These are phyloP conservation scores for Acanthamoeba culbertsoni DNA, from an alignment of 208 protist species.

Conservation along the genomic window DNA sequence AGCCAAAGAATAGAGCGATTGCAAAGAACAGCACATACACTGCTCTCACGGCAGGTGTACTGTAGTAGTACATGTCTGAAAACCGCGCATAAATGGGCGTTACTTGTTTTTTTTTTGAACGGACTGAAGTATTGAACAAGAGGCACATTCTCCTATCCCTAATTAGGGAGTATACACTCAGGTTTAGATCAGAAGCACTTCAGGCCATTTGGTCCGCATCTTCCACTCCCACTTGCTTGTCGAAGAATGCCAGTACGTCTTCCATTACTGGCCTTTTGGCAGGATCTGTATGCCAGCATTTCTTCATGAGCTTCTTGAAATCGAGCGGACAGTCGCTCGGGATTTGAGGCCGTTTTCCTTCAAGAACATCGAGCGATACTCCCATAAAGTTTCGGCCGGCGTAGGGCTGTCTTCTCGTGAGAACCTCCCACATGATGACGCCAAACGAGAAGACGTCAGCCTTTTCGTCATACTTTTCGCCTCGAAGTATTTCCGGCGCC, in stretches of 20 bases:
- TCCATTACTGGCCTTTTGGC: background rate
- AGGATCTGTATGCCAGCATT: background rate
- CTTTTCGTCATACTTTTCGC: constrained; percentile 45
- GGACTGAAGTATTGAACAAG: too few relatives aligned
- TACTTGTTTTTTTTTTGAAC: too few relatives aligned
- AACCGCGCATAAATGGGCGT: too few relatives aligned
- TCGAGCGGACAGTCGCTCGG: background rate
- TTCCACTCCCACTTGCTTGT: background rate
- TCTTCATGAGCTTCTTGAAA: constrained; percentile 20
- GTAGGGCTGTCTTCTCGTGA: background rate
- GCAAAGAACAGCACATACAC: too few relatives aligned
- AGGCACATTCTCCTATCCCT: too few relatives aligned
- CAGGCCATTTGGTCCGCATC: background rate
- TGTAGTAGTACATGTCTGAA: too few relatives aligned
- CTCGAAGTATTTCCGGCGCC: background rate
- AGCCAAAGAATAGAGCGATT: too few relatives aligned
- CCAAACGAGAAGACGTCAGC: constrained; percentile 9
- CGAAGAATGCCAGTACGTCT: constrained; percentile 19
- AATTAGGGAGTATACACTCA: too few relatives aligned
- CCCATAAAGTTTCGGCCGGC: constrained; percentile 45
- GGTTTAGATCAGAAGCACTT: background rate
- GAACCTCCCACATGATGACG: constrained; percentile 25
- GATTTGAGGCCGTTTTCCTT: background rate
- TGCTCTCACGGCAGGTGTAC: too few relatives aligned
- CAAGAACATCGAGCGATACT: background rate